A percentile compares a stretch with the other conserved stretches of the same genome.
These are phyloP conservation scores for Phytophthora fragariae DNA, from an alignment of 352 stramenopile genomes.

Conservation along the genomic window DNA sequence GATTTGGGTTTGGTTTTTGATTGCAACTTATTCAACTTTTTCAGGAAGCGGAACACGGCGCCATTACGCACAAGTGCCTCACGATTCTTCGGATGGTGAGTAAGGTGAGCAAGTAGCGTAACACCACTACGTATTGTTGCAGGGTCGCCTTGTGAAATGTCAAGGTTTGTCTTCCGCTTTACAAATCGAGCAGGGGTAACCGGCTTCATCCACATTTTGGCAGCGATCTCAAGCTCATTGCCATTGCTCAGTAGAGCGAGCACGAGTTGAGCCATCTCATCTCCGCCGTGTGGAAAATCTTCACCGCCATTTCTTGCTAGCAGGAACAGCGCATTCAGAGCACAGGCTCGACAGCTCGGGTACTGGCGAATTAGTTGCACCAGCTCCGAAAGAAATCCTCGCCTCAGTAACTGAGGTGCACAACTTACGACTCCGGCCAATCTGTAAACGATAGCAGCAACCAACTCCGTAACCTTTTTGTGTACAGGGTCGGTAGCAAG, in stretches of 20 bases:
- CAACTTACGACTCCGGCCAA: conserved; percentile 34
- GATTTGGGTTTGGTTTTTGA: conserved; percentile 21
- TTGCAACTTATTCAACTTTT: conserved; percentile 51
- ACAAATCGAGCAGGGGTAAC: conserved; percentile 12
- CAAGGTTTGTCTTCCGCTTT: conserved; percentile 32
- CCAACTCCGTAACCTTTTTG: conserved; percentile 55
- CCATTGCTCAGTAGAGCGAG: conserved; percentile 50
- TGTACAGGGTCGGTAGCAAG: conserved; percentile 38
- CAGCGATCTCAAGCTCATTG: conserved; percentile 33
- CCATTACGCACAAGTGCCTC: conserved; percentile 58
- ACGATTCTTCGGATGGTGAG: conserved; percentile 65
- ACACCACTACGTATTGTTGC: conserved; percentile 57
- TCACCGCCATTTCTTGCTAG: conserved; percentile 50
- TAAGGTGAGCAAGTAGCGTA: conserved; percentile 69
- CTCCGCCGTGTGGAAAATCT: conserved; percentile 69
- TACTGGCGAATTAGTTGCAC: conserved; percentile 59
- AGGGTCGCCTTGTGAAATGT: conserved; percentile 36
- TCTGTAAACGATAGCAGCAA: conserved; percentile 67
- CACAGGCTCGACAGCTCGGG: conserved; percentile 46
- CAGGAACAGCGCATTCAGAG: conserved; percentile 67
- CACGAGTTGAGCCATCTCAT: conserved; percentile 59
- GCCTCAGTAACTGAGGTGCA: conserved; percentile 43
- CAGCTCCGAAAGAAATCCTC: conserved; percentile 59
- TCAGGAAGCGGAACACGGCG: conserved; percentile 67
- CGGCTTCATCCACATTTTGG: conserved; percentile 36